A percentile compares a stretch with the other conserved stretches of the same genome.
Conservation (phyloP, 2,329 filamentous ascomycete genomes). For the Colletotrichum nymphaeae region DNA sequence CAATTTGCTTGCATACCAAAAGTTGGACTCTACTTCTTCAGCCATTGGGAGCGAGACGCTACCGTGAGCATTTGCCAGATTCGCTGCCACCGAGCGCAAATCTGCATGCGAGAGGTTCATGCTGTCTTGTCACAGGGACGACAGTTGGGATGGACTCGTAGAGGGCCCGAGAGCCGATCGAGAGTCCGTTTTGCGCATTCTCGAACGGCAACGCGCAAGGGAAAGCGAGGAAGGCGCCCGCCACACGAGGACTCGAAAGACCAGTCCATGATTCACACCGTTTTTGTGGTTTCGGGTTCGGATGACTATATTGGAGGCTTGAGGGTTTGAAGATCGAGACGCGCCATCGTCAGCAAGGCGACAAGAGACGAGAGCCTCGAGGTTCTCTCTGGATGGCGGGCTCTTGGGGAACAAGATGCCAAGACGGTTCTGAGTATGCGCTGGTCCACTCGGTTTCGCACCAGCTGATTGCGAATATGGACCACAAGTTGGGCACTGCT, state of each 20-base stretch:
- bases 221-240: background rate
- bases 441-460: background rate
- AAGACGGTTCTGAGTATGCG: background rate
- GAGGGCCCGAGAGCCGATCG: slow-evolving; percentile 2
- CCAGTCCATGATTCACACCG: background rate
- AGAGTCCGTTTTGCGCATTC: background rate
- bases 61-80: background rate
- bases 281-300: slow-evolving; percentile 1
- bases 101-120: slow-evolving; percentile 15
- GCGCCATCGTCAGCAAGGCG: background rate
- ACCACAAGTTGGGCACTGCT: background rate
- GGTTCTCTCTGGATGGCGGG: background rate
- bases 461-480: background rate
- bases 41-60: too few species aligned
- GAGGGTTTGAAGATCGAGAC: background rate
- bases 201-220: background rate
- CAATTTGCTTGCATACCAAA: background rate
- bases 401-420: background rate
- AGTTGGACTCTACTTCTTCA: background rate
- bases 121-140: slow-evolving; percentile 18
- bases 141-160: background rate
- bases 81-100: slow-evolving; percentile 3
- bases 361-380: background rate
- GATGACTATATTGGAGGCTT: background rate
- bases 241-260: background rate